phyloP scores from a whole-genome alignment of 2,329 filamentous ascomycete species.

The Fusarium sp. region DNA sequence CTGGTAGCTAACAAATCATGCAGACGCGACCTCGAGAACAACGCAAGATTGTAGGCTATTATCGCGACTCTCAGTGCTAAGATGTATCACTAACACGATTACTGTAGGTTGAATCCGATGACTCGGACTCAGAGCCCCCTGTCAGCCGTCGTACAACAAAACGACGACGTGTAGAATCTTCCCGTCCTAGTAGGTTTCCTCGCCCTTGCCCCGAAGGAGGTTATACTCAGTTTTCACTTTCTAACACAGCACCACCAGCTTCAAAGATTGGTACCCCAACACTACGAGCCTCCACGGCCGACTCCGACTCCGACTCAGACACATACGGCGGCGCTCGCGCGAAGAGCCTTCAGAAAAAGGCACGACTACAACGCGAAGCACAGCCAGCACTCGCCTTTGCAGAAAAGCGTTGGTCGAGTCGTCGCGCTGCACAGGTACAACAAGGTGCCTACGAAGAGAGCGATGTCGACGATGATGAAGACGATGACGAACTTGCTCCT shows the following conservation, averaged over 20 bases:
- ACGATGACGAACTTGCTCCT: constrained; percentile 68
- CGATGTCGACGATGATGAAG: constrained; percentile 72
- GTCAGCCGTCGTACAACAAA: constrained; percentile 70
- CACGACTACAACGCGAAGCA: constrained; percentile 76
- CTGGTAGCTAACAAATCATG: constrained; percentile 48
- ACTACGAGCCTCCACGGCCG: constrained; percentile 64
- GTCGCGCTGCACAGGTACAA: constrained; percentile 80
- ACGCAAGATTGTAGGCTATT: constrained; percentile 64
- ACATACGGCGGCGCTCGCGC: constrained; percentile 82
- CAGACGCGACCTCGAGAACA: constrained; percentile 68
- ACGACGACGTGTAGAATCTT: constrained; percentile 74
- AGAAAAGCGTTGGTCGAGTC: constrained; percentile 91
- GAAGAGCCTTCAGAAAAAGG: constrained; percentile 78
- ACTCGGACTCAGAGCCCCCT: constrained; percentile 78
- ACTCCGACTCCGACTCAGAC: constrained; percentile 77
- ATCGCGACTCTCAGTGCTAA: constrained; percentile 1
- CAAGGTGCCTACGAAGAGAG: constrained; percentile 73
- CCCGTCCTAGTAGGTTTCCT: constrained; percentile 67
- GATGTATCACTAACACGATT: constrained; percentile 26
- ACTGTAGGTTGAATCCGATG: constrained; percentile 62
- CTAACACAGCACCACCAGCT: constrained; percentile 53
- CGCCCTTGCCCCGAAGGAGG: neutral
- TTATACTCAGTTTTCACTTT: constrained; percentile 15
- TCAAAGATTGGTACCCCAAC: constrained; percentile 70
- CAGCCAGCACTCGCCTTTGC: constrained; percentile 73